These are phyloP conservation scores for Saccharum hybrid DNA, from an alignment of 202 grass and related monocot genomes.

Conservation along the genomic window DNA sequence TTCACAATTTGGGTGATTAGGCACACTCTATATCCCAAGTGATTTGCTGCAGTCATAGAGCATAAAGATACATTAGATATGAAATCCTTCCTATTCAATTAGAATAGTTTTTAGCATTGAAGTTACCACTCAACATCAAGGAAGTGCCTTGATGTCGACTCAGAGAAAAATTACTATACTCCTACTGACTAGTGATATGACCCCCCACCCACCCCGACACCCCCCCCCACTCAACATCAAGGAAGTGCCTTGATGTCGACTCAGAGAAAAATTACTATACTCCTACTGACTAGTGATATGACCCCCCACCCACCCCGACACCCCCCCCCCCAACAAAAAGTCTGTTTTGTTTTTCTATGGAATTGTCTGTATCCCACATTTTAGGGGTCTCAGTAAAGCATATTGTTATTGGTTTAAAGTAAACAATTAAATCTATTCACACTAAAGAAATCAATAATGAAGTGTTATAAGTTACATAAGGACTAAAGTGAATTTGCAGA, in stretches of 20 bases:
- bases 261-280: not conserved
- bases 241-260: not conserved
- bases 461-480: slow-evolving; percentile 21
- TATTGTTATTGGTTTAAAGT: not conserved
- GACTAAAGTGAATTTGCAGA: not conserved
- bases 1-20: slow-evolving; percentile 17
- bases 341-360: not conserved
- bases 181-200: too few relatives aligned
- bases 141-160: not conserved
- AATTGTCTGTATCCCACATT: not conserved
- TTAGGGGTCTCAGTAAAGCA: not conserved
- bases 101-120: not conserved
- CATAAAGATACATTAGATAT: slow-evolving; percentile 18
- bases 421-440: not conserved
- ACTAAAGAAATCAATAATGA: not conserved
- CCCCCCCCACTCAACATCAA: not conserved
- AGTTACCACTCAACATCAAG: not conserved
- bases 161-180: not conserved
- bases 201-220: too few relatives aligned
- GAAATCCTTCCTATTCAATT: not conserved
- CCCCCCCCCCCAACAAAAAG: too few relatives aligned
- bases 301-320: too few relatives aligned
- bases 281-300: too few relatives aligned
- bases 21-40: not conserved
- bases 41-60: not conserved